phyloP scores from a whole-genome alignment of 225 moss, liverwort and hornwort genomes.

The Anthoceros angustus region DNA sequence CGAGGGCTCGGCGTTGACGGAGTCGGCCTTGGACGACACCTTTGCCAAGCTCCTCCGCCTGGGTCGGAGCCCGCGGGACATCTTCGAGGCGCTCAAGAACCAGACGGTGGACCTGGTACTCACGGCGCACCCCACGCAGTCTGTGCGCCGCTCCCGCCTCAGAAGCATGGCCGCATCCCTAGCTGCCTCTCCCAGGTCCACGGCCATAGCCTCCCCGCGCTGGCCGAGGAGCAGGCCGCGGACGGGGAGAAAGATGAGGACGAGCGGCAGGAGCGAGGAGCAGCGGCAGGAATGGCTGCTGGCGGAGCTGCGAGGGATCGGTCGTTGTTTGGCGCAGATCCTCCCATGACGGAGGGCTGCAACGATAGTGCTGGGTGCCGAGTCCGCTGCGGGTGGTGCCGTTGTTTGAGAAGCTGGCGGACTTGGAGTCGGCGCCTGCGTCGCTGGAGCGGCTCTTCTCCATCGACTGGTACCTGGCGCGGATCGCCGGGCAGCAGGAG shows the following conservation, averaged over 20 bases:
- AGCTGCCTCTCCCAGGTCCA: slow-evolving; percentile 32
- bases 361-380: slow-evolving; percentile 65
- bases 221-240: slow-evolving; percentile 2
- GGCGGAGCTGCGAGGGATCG: slow-evolving; percentile 69
- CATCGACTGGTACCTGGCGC: slow-evolving; percentile 83
- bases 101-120: slow-evolving; percentile 43
- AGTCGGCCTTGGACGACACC: slow-evolving; percentile 43
- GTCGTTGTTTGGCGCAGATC: slow-evolving; percentile 72
- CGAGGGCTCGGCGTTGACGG: slow-evolving; percentile 12
- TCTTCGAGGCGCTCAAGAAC: slow-evolving; percentile 41
- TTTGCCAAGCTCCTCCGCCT: slow-evolving; percentile 39
- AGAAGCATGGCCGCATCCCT: slow-evolving; percentile 53
- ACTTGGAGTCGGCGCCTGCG: slow-evolving; percentile 71
- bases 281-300: slow-evolving; percentile 75
- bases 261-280: slow-evolving; percentile 60
- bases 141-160: slow-evolving; percentile 40
- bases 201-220: too few species aligned
- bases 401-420: slow-evolving; percentile 82
- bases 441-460: slow-evolving; percentile 76
- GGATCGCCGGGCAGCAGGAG: slow-evolving; percentile 87
- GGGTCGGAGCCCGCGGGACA: slow-evolving; percentile 38
- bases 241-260: slow-evolving; percentile 27
- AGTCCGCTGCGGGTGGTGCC: slow-evolving; percentile 82
- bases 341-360: slow-evolving; percentile 77
- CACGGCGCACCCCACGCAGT: slow-evolving; percentile 48